Conservation (phyloP, 208 protist genomes). For the Wallacemonas sp. region DNA sequence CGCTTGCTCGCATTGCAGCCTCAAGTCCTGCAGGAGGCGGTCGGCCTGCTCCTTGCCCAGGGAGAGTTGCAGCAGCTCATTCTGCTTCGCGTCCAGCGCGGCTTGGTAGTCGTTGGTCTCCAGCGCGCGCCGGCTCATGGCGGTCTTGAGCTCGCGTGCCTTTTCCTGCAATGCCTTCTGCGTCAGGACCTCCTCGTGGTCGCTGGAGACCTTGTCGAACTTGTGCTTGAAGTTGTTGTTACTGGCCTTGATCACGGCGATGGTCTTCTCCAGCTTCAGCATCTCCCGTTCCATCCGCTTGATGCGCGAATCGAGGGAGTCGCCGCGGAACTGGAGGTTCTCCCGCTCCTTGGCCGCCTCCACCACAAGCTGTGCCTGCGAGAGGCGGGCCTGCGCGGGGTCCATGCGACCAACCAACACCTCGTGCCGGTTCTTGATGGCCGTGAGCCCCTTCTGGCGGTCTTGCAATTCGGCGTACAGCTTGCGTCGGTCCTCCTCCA, state of each 20-base stretch:
- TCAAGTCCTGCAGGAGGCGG: conserved; percentile 36
- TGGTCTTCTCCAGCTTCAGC: conserved; percentile 82
- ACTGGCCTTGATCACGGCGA: conserved; percentile 69
- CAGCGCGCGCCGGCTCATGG: conserved; percentile 60
- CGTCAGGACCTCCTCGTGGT: conserved; percentile 53
- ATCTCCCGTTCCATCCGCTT: conserved; percentile 76
- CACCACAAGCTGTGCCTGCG: conserved; percentile 88
- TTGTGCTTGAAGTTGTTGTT: conserved; percentile 81
- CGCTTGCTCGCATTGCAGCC: conserved; percentile 41
- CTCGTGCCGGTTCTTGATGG: conserved; percentile 77
- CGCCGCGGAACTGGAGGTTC: conserved; percentile 79
- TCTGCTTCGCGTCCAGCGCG: conserved; percentile 37
- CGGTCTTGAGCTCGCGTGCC: conserved; percentile 60
- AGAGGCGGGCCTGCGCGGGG: conserved; percentile 53
- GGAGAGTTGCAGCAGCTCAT: conserved; percentile 49
- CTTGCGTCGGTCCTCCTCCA: conserved; percentile 78
- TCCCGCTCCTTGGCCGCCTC: conserved; percentile 86
- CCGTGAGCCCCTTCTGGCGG: conserved; percentile 50
- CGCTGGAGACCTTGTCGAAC: conserved; percentile 62
- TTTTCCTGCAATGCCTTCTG: conserved; percentile 66
- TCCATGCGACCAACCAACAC: conserved; percentile 77
- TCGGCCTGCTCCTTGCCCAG: conserved; percentile 35
- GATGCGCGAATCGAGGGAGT: conserved; percentile 79
- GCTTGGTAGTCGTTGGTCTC: conserved; percentile 72
- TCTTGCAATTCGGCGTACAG: conserved; percentile 78